Evolutionary conservation across 1,284 basidiomycete species (phyloP), one percentile per base, ranked within the genome.

Genomic region (Chalciporus sp.): DNA sequence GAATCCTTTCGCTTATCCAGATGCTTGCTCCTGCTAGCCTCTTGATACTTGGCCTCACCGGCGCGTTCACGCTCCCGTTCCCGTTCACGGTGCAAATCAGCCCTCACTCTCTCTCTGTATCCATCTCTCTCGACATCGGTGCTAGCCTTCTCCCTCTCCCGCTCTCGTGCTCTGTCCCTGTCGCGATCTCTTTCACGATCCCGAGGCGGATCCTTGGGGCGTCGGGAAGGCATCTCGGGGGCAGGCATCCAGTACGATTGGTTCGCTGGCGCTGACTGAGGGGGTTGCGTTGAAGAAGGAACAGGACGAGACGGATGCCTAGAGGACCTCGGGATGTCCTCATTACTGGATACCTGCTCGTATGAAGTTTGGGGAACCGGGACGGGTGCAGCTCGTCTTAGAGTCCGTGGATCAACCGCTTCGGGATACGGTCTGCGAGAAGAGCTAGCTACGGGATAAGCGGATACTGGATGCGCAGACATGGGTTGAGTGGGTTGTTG

Each of bases 1-100:
- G 70, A 55, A 45, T 70, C 71, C 50, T 71, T 72, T 46, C 66
- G 68, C 49, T 28, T 66, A 27, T 71, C 66, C 29, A 54, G 59
- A 52, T 58, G 58, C 51, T 35, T 72, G 35, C 46, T 52, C 56
- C 48, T 64, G 45, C 42, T 50, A 27, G 55, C 33, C 14, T 70
- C 68, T 44, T 56, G 68, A 47, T 67, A 42, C 27, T 59, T 70
- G 42, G 37, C 46, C 2, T 69, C 68, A 20, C 56, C 26, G 12
- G 49, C 29, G 45, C 59, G 69, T 27, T 72, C 71, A 10, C 62
- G 63, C 16, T 66, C 62, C 37, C 52, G 49, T 16, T 58, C 59
- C 1, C 65, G 71, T 42, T 72, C 71, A 46, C 67, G 68, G 55
- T 60, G 52, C 0, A 60, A 60, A n/a, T 70, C 71, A 4, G 58